Percentiles rank a stretch among this genome's conserved stretches.
phyloP scores from a whole-genome alignment of 768 basidiomycete species.

The Termitomyces sp. region DNA sequence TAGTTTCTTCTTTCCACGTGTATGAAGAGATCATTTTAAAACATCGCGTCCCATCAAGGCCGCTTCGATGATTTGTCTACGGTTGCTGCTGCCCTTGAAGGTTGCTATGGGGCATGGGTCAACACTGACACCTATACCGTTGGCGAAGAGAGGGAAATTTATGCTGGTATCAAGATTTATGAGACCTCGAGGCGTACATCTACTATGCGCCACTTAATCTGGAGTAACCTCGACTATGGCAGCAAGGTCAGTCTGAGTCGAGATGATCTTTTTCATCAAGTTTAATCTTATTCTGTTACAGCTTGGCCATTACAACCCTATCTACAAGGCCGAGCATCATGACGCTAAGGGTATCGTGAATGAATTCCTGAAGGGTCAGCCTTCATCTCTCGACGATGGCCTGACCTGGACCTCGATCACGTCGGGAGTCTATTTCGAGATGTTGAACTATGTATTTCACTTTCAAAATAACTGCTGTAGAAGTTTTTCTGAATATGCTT shows the following conservation, averaged over 20 bases:
- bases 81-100: slow-evolving; percentile 26
- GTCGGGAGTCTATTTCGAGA: slow-evolving; percentile 36
- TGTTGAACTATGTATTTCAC: slow-evolving; percentile 29
- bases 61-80: slow-evolving; percentile 25
- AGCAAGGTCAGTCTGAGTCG: slow-evolving; percentile 24
- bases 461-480: too few species aligned
- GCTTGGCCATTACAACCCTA: slow-evolving; percentile 20
- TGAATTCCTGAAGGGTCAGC: slow-evolving; percentile 32
- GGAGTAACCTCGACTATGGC: slow-evolving; percentile 35
- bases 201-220: slow-evolving; percentile 33
- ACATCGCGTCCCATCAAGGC: slow-evolving; percentile 15
- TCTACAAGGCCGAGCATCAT: slow-evolving; percentile 32
- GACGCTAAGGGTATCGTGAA: slow-evolving; percentile 36
- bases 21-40: neutral
- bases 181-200: slow-evolving; percentile 29
- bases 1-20: slow-evolving; percentile 1
- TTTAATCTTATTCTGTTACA: neutral
- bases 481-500: neutral
- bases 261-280: neutral
- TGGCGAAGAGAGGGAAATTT: slow-evolving; percentile 34
- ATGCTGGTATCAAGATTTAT: slow-evolving; percentile 33
- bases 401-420: slow-evolving; percentile 32
- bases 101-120: slow-evolving; percentile 35
- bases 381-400: slow-evolving; percentile 23
- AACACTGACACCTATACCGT: slow-evolving; percentile 37